Base-by-base conservation (phyloP, 2,329 filamentous ascomycete species). In the Ophiostoma tasmaniense region DNA sequence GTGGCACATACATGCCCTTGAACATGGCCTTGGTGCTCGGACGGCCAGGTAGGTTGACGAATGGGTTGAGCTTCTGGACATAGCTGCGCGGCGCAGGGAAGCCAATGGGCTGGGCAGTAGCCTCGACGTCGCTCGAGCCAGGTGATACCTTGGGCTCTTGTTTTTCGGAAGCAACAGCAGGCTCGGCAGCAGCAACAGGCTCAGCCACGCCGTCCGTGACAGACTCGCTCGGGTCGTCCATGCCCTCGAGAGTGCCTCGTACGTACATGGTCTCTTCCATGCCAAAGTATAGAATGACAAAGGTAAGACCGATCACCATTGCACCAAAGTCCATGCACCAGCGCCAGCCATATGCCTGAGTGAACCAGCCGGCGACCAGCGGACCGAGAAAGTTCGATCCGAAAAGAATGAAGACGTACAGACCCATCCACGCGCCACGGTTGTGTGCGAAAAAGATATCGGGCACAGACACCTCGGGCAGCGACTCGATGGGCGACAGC, bases 211-310 rank as follows among this genome's bases (percentile, higher is more conserved):
- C 30, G 5, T 62, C 59, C 13, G 30, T n/a, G 20, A 37, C 33
- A 33, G 61, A 35, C 30, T 74, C 77, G 64, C 77, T 76, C 66
- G 76, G 35, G 75, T 71, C 25, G 14, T 65, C 64, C 64, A 65
- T 65, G 37, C 75, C 78, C 64, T 78, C 77, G 66, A 76, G 67
- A 7, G 77, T 78, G 5, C 74, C 68, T 14, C 82, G 80, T 66
- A 78, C 75, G 73, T 83, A 86, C 74, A 85, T 87, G 5, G 85
- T 87, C 75, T 88, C 86, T 75, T 88, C 86, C 79, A 87, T 82
- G 74, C 83, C 82, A 73, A 88, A 83, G 76, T 86, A 87, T 1
- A 84, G 76, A 71, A 85, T 79, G 22, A 87, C 73, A 50, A 84
- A 82, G 11, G 77, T 79, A 1, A 82, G 75, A 0, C 76, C 83